A percentile compares a stretch with the other conserved stretches of the same genome.
Evolutionary conservation across 2,329 filamentous ascomycete genomes (phyloP).

Genomic region (Aspergillus fumigatus): DNA sequence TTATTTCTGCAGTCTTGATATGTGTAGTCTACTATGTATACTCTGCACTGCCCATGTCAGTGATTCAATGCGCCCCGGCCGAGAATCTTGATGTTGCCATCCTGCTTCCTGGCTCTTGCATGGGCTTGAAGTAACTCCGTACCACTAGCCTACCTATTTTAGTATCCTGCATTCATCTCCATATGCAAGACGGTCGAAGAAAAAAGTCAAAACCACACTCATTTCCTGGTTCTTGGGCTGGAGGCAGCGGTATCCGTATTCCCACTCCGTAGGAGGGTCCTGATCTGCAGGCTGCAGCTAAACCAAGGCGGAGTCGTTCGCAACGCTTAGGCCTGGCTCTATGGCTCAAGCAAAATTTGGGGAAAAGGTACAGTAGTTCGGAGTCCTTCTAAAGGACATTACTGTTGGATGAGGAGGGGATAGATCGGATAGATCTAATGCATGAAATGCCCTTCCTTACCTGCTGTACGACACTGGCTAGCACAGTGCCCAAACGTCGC

Average conservation of each 20-base stretch:
- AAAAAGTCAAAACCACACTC: not conserved
- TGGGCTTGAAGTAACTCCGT: not conserved
- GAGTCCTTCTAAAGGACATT: not conserved
- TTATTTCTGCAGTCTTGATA: not conserved
- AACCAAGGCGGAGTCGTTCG: not conserved
- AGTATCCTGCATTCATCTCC: not conserved
- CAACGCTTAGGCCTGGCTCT: not conserved
- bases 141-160: not conserved
- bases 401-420: too few relatives aligned
- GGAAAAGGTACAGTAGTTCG: not conserved
- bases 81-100: not conserved
- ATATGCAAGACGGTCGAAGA: not conserved
- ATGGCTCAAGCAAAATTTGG: not conserved
- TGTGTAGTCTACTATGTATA: not conserved
- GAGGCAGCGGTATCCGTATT: not conserved
- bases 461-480: not conserved
- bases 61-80: too few relatives aligned
- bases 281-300: not conserved
- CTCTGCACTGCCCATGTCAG: too few relatives aligned
- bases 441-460: not conserved
- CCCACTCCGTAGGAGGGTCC: too few relatives aligned
- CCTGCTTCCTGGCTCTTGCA: not conserved
- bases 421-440: too few relatives aligned
- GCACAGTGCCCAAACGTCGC: not conserved
- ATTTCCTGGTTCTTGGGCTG: not conserved